Evolutionary conservation across 805 yeast species (phyloP).

Genomic region (Pichia scutulata): DNA sequence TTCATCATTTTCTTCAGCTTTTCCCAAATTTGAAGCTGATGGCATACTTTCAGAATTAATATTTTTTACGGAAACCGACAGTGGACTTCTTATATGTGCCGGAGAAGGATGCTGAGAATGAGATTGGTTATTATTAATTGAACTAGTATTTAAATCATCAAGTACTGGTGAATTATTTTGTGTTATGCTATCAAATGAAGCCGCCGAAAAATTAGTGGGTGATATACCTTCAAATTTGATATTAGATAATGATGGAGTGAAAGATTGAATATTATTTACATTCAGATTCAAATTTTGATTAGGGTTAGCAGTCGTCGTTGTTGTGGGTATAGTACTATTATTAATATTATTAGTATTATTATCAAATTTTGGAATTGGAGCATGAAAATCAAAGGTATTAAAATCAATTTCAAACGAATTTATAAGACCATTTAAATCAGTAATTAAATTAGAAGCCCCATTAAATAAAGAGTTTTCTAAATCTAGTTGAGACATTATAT

Average conservation of each 20-base stretch:
- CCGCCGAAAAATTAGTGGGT: constrained; percentile 19
- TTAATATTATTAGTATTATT: too few relatives aligned
- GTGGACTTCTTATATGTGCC: neutral
- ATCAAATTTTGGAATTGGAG: neutral
- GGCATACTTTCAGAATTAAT: neutral
- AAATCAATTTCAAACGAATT: constrained; percentile 23
- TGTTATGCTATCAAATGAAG: constrained; percentile 8
- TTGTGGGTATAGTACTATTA: too few relatives aligned
- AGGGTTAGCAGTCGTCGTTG: neutral
- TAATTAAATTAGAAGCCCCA: constrained; percentile 30
- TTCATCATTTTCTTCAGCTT: constrained; percentile 1
- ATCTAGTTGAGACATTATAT: constrained; percentile 12
- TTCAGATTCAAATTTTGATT: neutral
- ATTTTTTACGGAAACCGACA: neutral
- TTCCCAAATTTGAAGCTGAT: neutral
- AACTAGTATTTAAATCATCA: neutral
- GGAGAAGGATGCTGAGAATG: neutral
- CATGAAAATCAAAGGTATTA: constrained; percentile 9
- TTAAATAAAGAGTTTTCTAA: constrained; percentile 26
- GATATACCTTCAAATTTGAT: constrained; percentile 15
- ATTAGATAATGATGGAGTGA: constrained; percentile 1
- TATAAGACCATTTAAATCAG: constrained; percentile 30
- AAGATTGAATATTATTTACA: neutral
- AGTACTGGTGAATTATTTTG: neutral
- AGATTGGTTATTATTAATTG: neutral